Evolutionary conservation across 805 yeast species (phyloP).

Genomic region (Sugiyamaella boreocaroliniensis): DNA sequence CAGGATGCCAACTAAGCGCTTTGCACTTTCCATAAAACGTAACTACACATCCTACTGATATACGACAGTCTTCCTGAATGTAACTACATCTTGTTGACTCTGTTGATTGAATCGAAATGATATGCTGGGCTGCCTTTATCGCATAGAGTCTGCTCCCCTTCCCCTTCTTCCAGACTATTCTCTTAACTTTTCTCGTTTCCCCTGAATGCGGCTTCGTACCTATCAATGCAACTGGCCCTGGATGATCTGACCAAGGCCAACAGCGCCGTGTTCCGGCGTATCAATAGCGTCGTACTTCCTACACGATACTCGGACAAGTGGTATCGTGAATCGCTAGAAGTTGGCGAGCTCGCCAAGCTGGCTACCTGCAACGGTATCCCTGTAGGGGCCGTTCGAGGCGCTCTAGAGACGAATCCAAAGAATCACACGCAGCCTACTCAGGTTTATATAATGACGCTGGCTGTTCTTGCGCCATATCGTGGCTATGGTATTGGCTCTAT

Average conservation of each 20-base stretch:
- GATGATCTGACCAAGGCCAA: conserved; percentile 34
- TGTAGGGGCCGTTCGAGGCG: conserved; percentile 67
- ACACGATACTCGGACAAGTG: conserved; percentile 45
- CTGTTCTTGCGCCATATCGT: conserved; percentile 61
- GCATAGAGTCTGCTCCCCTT: too few relatives aligned
- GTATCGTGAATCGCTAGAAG: conserved; percentile 42
- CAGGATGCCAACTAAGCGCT: too few relatives aligned
- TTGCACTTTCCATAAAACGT: too few relatives aligned
- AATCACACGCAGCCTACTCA: conserved; percentile 42
- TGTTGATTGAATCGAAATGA: too few relatives aligned
- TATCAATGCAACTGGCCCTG: neutral
- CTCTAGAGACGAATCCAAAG: conserved; percentile 26
- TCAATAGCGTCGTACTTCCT: conserved; percentile 50
- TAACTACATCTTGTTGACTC: too few relatives aligned
- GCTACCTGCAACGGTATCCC: conserved; percentile 72
- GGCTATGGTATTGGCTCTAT: conserved; percentile 53
- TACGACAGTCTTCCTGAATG: too few relatives aligned
- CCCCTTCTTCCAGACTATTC: neutral
- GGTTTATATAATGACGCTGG: conserved; percentile 59
- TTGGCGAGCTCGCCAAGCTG: conserved; percentile 48
- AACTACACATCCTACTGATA: too few relatives aligned
- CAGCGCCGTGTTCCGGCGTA: conserved; percentile 50
- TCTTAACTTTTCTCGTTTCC: neutral
- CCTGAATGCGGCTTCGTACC: neutral
- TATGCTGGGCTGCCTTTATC: too few relatives aligned